Conservation (phyloP, 345 rosid genomes). For the Carallia pectinifolia region DNA sequence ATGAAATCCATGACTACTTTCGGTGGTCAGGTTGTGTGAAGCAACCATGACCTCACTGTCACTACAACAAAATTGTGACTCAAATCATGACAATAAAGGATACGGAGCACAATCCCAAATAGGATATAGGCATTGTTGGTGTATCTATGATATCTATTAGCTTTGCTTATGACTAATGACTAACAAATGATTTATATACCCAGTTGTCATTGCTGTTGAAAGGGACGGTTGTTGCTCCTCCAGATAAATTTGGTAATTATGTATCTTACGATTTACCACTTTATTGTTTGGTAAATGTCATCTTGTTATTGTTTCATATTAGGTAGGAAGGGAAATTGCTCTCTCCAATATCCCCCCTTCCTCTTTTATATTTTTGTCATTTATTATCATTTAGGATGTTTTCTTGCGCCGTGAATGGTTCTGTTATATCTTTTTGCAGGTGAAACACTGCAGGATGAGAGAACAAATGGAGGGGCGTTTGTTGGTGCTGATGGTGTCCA, state of each 20-base stretch:
- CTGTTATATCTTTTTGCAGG: conserved; percentile 42
- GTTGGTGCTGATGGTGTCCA: conserved; percentile 79
- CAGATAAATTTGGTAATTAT: conserved; percentile 87
- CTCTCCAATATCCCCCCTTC: neutral
- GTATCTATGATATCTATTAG: neutral
- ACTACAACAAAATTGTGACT: no score
- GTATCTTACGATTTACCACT: neutral
- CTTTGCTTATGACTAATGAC: conserved; percentile 26
- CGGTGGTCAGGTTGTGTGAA: no score
- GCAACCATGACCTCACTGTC: no score
- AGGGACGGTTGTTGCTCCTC: conserved; percentile 98
- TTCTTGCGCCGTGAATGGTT: neutral
- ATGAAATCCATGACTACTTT: no score
- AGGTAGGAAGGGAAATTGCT: neutral
- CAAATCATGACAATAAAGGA: no score
- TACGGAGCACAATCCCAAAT: neutral
- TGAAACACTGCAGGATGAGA: conserved; percentile 85
- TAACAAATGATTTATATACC: conserved; percentile 20
- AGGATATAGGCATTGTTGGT: neutral
- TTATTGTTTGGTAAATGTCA: conserved; percentile 2
- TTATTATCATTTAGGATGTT: neutral
- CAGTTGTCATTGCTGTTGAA: conserved; percentile 84
- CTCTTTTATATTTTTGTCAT: neutral
- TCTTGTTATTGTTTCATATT: conserved; percentile 4
- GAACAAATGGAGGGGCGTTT: conserved; percentile 77